Percentiles rank a stretch among this genome's conserved stretches.
These are phyloP conservation scores for Cardiospermum halicacabum DNA, from an alignment of 345 rosid genomes.

Conservation along the genomic window DNA sequence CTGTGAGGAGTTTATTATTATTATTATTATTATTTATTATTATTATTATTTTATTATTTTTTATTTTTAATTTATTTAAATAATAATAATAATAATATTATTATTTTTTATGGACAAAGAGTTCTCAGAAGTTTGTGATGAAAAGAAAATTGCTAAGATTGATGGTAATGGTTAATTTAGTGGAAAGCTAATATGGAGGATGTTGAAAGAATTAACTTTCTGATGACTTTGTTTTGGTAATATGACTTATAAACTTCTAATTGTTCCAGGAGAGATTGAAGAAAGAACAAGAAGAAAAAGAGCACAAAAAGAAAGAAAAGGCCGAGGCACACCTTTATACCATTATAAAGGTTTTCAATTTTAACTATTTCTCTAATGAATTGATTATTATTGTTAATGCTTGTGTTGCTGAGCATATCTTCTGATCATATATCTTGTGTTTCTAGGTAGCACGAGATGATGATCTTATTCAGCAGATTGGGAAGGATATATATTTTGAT, in stretches of 20 bases:
- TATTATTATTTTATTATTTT: no score
- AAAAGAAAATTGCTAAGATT: no score
- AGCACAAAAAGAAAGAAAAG: slow-evolving; percentile 79
- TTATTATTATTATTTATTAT: no score
- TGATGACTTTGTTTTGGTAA: slow-evolving; percentile 5
- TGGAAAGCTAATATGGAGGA: no score
- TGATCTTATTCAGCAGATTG: slow-evolving; percentile 83
- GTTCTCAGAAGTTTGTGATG: no score
- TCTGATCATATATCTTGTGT: slow-evolving; percentile 15
- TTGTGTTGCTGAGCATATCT: neutral
- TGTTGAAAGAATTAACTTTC: neutral
- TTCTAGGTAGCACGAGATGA: slow-evolving; percentile 85
- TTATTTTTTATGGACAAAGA: no score
- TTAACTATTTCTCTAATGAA: slow-evolving; percentile 6
- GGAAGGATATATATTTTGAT: slow-evolving; percentile 86
- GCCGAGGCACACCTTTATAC: slow-evolving; percentile 94
- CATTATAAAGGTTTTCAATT: slow-evolving; percentile 58
- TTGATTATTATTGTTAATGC: no score
- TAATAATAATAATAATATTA: no score
- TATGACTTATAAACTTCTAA: slow-evolving; percentile 4
- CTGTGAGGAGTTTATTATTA: neutral
- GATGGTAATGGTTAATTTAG: slow-evolving; percentile 1
- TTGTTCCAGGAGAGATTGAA: slow-evolving; percentile 73
- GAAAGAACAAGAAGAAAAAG: slow-evolving; percentile 96
- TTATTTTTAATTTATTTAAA: no score